These are phyloP conservation scores for Cronartium quercuum DNA, from an alignment of 1,284 basidiomycete genomes.

Conservation along the genomic window DNA sequence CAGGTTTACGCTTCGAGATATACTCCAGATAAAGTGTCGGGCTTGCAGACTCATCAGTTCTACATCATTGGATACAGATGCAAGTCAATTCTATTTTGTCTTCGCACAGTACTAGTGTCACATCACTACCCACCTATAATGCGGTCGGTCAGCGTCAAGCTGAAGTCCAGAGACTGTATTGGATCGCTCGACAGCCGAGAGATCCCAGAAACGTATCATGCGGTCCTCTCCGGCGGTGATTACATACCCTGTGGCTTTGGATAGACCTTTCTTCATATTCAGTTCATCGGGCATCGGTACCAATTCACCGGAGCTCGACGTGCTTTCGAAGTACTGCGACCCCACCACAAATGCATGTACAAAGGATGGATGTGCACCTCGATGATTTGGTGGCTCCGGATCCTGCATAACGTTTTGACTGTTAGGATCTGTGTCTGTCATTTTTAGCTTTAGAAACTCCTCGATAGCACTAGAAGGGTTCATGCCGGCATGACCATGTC, in stretches of 20 bases:
- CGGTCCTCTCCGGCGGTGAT: constrained; percentile 75
- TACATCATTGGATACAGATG: neutral
- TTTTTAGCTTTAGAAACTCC: constrained; percentile 16
- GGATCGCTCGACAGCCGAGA: constrained; percentile 63
- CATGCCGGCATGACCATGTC: neutral
- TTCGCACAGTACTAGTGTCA: neutral
- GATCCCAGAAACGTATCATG: constrained; percentile 73
- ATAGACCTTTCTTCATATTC: constrained; percentile 38
- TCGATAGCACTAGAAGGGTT: constrained; percentile 36
- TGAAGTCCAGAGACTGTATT: constrained; percentile 65
- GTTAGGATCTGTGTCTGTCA: neutral
- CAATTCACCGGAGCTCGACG: constrained; percentile 36
- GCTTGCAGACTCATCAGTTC: constrained; percentile 38
- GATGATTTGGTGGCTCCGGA: neutral
- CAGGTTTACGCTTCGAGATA: constrained; percentile 5
- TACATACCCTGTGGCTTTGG: constrained; percentile 59
- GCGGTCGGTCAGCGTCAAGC: constrained; percentile 61
- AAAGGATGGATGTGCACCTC: constrained; percentile 44
- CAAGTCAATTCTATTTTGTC: neutral
- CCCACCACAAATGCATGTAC: constrained; percentile 63
- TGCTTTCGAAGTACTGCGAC: constrained; percentile 61
- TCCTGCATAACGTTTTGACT: neutral
- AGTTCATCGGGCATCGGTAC: constrained; percentile 50
- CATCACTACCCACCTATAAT: constrained; percentile 57
- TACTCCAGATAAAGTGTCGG: constrained; percentile 33